Evolutionary conservation across 192 early-diverging fungal genomes (phyloP), one percentile per base, ranked within the genome.

Genomic region (Entomortierella chlamydospora): DNA sequence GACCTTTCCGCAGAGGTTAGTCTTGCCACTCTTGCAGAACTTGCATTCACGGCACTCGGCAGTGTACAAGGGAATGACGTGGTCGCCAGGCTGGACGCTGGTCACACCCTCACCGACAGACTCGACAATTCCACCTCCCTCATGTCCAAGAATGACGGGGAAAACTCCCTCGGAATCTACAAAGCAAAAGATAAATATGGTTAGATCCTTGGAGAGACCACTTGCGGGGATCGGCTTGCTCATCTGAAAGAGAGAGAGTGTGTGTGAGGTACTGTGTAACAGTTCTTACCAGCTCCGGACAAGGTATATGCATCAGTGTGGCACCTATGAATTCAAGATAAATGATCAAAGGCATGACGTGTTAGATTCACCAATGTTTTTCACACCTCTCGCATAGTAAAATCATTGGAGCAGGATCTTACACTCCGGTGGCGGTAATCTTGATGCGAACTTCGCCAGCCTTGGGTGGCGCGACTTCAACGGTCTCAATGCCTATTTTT

Each of bases 271-370:
- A 20, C 20, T 20, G 20, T 47, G 15, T 47, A 20, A 15, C 31
- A 25, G 1, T 63, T 22, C 50, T 47, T 76, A 80, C 81, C 89
- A 50, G 89, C 81, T 53, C 97, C 98, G 23, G 93, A 94, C 11
- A 97, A 85, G 22, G 96, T 98, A 85, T 96, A 99, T n/a, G 90
- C 91, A 79, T 99, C 98, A 17, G 97, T 98, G 83, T 99, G 96
- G 87, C 96, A 93, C 45, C 88, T 88, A 63, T 42, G 12, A 20
- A 41, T 41, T 20, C 45, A 47, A 58, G 1, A 29, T 12, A 45
- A 57, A 50, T 26, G 37, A 28, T 28, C 23, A 37, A 34, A 53
- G 60, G 37, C 26, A n/a, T n/a, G n/a, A n/a, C n/a, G n/a, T 28
- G 5, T 12, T 54, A 54, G n/a, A 26, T 18, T 34, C 56, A n/a